phyloP scores from a whole-genome alignment of 352 stramenopile species.

The Thraustochytrium sp. region DNA sequence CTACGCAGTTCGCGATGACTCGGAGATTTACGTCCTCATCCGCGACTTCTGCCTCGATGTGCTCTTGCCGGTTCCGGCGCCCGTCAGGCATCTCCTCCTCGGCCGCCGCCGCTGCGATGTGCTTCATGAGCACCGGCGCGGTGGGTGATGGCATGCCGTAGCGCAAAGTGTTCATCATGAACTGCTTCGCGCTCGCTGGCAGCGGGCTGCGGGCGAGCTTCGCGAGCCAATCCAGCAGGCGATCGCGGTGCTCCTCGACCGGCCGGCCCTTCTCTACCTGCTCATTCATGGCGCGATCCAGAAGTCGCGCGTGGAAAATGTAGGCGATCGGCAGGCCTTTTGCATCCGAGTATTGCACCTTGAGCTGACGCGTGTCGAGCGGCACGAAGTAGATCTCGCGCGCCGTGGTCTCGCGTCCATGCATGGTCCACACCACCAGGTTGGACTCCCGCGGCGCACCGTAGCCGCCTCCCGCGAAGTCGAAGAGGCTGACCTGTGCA shows the following conservation, averaged over 20 bases:
- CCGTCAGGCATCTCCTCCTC: too few species aligned
- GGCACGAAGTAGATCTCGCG: neutral
- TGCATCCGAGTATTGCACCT: constrained; percentile 27
- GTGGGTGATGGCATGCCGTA: neutral
- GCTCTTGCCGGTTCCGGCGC: too few species aligned
- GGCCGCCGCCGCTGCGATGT: neutral
- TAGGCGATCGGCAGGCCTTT: constrained; percentile 21
- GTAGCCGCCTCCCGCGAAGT: constrained; percentile 6
- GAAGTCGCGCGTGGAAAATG: constrained; percentile 31
- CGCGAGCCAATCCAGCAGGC: constrained; percentile 31
- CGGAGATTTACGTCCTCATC: constrained; percentile 35
- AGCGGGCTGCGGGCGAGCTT: constrained; percentile 32
- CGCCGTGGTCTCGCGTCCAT: neutral
- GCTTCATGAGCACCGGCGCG: neutral
- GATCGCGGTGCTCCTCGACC: neutral
- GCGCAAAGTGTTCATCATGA: constrained; percentile 24
- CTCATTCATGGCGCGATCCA: neutral
- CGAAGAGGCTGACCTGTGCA: constrained; percentile 26
- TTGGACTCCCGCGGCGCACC: constrained; percentile 22
- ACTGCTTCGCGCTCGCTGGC: neutral
- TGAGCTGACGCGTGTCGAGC: constrained; percentile 30
- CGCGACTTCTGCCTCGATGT: neutral
- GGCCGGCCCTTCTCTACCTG: neutral
- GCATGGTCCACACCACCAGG: constrained; percentile 18
- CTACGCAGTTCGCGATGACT: constrained; percentile 24